Conservation (phyloP, 176 grass and related monocot species). For the Eleusine indica region DNA sequence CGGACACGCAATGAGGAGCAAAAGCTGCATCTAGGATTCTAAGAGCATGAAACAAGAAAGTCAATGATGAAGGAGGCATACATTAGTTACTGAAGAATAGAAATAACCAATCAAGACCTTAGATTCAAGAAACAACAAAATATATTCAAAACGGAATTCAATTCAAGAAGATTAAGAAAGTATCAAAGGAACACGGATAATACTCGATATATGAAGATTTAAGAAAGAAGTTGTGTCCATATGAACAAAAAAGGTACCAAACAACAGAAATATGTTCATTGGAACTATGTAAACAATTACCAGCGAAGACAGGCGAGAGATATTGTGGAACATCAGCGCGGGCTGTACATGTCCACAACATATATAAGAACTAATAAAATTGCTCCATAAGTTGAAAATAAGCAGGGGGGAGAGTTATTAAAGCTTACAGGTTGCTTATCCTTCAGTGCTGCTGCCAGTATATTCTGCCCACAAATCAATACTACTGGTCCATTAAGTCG, state of each 20-base stretch:
- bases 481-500: slow-evolving; percentile 74
- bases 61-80: background rate
- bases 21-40: background rate
- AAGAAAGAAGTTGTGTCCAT: background rate
- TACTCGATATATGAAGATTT: slow-evolving; percentile 7
- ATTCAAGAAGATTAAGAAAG: background rate
- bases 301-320: slow-evolving; percentile 55
- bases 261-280: slow-evolving; percentile 32
- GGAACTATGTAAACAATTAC: slow-evolving; percentile 43
- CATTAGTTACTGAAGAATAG: background rate
- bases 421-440: slow-evolving; percentile 76
- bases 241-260: background rate
- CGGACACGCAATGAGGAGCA: background rate
- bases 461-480: slow-evolving; percentile 89
- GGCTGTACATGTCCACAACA: slow-evolving; percentile 46
- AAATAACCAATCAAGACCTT: slow-evolving; percentile 12
- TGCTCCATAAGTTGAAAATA: slow-evolving; percentile 29
- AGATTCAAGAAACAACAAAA: background rate
- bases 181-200: slow-evolving; percentile 9
- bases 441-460: slow-evolving; percentile 54
- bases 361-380: slow-evolving; percentile 42
- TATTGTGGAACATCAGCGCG: slow-evolving; percentile 52
- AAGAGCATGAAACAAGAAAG: background rate
- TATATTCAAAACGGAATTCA: background rate
- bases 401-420: slow-evolving; percentile 7